A percentile compares a stretch with the other conserved stretches of the same genome.
Evolutionary conservation across 306 rosid genomes (phyloP).

Genomic region (Trifolium fragiferum): DNA sequence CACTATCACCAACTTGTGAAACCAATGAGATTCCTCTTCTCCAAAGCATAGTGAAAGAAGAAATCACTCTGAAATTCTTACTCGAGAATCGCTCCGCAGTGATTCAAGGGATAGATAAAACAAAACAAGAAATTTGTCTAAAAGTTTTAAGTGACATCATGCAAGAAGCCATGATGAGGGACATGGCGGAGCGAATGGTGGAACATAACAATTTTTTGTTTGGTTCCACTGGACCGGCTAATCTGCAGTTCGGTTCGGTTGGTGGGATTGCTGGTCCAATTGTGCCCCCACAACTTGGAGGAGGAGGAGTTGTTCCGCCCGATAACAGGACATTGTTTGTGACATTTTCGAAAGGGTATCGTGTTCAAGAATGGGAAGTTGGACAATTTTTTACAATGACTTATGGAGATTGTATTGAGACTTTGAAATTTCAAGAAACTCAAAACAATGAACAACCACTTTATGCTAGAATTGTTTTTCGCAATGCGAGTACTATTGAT

Average conservation of each 20-base stretch:
- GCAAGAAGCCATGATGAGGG: constrained; percentile 31
- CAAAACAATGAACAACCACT: constrained; percentile 52
- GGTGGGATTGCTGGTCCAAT: not conserved
- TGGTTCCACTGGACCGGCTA: constrained; percentile 21
- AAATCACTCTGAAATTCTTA: constrained; percentile 46
- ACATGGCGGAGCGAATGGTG: constrained; percentile 5
- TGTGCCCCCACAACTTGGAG: not conserved
- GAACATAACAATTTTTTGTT: not conserved
- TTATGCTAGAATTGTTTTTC: constrained; percentile 68
- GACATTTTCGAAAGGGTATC: constrained; percentile 78
- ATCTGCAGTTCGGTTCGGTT: not conserved
- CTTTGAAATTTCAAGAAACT: constrained; percentile 68
- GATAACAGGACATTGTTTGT: constrained; percentile 75
- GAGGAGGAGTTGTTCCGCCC: not conserved
- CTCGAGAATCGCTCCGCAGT: constrained; percentile 34
- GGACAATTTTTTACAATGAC: constrained; percentile 46
- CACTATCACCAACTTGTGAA: not conserved
- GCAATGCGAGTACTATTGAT: constrained; percentile 41
- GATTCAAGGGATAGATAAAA: constrained; percentile 36
- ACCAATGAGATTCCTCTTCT: constrained; percentile 51
- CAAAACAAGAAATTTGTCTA: constrained; percentile 45
- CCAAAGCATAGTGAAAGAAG: constrained; percentile 51
- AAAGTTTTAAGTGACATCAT: constrained; percentile 62
- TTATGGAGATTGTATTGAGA: constrained; percentile 67
- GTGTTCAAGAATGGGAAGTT: constrained; percentile 63